Base-by-base conservation (phyloP, 2,329 filamentous ascomycete species). In the Fusarium vanettenii region DNA sequence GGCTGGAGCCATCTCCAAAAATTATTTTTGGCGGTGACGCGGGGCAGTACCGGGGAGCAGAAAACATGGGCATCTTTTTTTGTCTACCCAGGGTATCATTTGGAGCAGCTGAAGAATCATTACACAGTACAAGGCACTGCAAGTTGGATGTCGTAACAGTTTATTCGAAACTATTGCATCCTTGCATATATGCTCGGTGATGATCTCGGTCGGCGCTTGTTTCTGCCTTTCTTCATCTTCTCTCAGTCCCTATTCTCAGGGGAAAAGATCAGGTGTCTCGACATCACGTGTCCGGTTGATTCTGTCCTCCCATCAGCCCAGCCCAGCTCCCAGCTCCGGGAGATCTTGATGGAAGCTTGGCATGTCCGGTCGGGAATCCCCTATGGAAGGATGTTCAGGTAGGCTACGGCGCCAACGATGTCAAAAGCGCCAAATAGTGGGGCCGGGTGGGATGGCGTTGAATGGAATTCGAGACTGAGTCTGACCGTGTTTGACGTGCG, bases 11-110 rank as follows among this genome's bases (percentile, higher is more conserved):
- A 73, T 79, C 62, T 74, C 77, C 74, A 71, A 75, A 75, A 72
- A 78, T 72, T 74, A 74, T 78, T 81, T 81, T 80, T 80, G 76
- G 79, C 79, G 79, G 79, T 81, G 77, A 71, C 68, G 57, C 25
- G 48, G 64, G 72, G 72, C 76, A 76, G 75, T 75, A 75, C 25
- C 16, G 16, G 18, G 25, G 45, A 29, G 45, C 45, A 50, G 25
- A 50, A 50, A 55, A 31, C 10, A 55, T 55, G 48, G 18, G 27
- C 4, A 18, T 13, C 18, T 55, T 55, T 55, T 55, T 55, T 55
- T 55, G 48, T 55, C 48, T 27, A 20, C 18, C 18, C 18, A 31
- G 27, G 27, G 48, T 8, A 55, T 9, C 48, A 31, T 14, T 11
- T 20, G 57, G 41, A 29, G 37, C 8, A 48, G 43, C 43, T 48